Evolutionary conservation across 495 filamentous ascomycete species (phyloP), one percentile per base, ranked within the genome.

Genomic region (Acidiella bohemica): DNA sequence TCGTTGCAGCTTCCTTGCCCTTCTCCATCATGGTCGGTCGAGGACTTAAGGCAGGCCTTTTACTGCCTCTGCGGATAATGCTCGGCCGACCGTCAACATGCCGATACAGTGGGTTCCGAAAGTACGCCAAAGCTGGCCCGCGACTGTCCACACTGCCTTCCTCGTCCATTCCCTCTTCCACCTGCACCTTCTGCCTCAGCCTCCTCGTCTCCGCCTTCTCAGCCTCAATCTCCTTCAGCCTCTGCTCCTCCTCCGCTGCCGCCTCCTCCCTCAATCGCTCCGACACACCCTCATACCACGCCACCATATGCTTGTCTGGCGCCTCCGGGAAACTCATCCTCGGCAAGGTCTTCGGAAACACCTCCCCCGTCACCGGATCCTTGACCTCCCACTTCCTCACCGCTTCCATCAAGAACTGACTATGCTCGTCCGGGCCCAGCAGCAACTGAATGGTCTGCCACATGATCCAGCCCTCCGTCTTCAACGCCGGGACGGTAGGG

Each of bases 391-490:
- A 93, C 28, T 80, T 65, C 24, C 64, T 68, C 8, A 93, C 77
- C 0, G 92, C 84, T 49, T 73, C 77, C 51, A 87, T 86, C 6
- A 97, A 55, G 48, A 84, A 87, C 1, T 75, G 74, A 1, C 80
- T 80, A 62, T 96, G 88, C 52, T 88, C 82, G 46, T 84, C 78
- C 2, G 92, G 90, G 38, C 79, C 82, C 10, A 96, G 71, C 22
- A 96, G 67, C 21, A 93, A 63, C 61, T 96, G 85, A 12, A 97
- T 85, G 2, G 82, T 81, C 67, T 95, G 83, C 87, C 88, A 97
- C 53, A 79, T 76, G 28, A 88, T 78, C 56, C 93, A 97, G 18
- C 90, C 90, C 47, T 72, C 73, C 0, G 70, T 65, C 27, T 85
- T 86, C 40, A 97, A 64, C 11, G 84, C 81, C 8, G 90, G 90